These are phyloP conservation scores for Fusarium sp. DNA, from an alignment of 2,329 filamentous ascomycete genomes.

Conservation along the genomic window DNA sequence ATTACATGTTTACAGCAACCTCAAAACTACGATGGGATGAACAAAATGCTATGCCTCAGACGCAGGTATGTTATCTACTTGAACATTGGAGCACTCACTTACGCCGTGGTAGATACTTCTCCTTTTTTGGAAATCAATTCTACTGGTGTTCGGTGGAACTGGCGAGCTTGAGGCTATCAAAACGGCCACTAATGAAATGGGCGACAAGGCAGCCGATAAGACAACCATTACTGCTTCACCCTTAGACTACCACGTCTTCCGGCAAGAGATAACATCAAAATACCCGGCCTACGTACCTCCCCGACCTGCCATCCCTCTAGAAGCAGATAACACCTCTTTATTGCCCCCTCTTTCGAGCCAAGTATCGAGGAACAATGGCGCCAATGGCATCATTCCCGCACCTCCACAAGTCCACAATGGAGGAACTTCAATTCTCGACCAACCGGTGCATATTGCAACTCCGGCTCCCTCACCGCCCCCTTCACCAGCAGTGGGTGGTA, in stretches of 20 bases:
- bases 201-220: constrained; percentile 73
- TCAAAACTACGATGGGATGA: constrained; percentile 82
- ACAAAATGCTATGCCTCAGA: constrained; percentile 72
- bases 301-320: constrained; percentile 84
- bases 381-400: constrained; percentile 73
- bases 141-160: constrained; percentile 87
- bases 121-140: constrained; percentile 91
- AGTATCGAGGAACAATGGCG: constrained; percentile 71
- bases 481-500: constrained; percentile 87
- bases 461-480: constrained; percentile 96
- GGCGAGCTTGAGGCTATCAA: constrained; percentile 82
- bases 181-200: constrained; percentile 75
- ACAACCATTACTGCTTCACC: constrained; percentile 93
- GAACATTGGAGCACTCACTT: constrained; percentile 21
- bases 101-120: constrained; percentile 74
- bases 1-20: constrained; percentile 79
- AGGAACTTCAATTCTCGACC: constrained; percentile 88
- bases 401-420: constrained; percentile 69
- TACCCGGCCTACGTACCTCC: constrained; percentile 97
- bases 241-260: constrained; percentile 94
- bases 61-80: constrained; percentile 65
- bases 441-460: constrained; percentile 98
- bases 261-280: constrained; percentile 97
- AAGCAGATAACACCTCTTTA: constrained; percentile 91
- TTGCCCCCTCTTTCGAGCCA: constrained; percentile 88